Conservation (phyloP, 208 protist genomes). For the Spongospora subterranea region DNA sequence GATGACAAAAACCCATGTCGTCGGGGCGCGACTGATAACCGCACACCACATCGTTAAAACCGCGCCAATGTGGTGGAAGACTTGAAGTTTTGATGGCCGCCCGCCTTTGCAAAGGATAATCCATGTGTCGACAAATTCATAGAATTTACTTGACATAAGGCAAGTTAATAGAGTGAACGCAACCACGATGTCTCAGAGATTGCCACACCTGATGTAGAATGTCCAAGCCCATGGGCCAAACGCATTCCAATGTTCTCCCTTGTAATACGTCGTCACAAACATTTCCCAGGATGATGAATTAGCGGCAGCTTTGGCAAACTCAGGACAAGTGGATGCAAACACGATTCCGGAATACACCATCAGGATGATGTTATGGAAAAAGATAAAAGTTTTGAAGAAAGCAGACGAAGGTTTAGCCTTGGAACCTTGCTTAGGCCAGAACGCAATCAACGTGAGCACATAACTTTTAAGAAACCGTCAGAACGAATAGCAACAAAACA, state of each 20-base stretch:
- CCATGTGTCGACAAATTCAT: slow-evolving; percentile 45
- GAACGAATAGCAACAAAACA: background rate
- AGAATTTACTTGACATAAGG: background rate
- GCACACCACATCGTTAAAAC: slow-evolving; percentile 21
- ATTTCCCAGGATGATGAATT: background rate
- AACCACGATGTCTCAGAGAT: background rate
- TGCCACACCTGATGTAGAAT: background rate
- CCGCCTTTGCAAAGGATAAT: slow-evolving; percentile 40
- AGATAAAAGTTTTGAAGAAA: background rate
- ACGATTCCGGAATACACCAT: background rate
- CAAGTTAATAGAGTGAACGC: background rate
- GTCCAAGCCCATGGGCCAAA: slow-evolving; percentile 25
- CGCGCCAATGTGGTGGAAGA: slow-evolving; percentile 46
- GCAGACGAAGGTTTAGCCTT: background rate
- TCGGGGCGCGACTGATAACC: background rate
- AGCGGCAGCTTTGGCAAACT: background rate
- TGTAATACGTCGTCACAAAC: background rate
- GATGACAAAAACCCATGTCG: slow-evolving; percentile 41
- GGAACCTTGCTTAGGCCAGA: background rate
- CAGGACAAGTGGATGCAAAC: slow-evolving; percentile 3
- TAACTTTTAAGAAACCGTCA: background rate
- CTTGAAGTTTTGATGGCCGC: background rate
- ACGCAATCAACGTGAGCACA: background rate
- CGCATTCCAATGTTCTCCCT: background rate
- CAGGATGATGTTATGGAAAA: slow-evolving; percentile 31